These are phyloP conservation scores for Ilex paraguariensis DNA, from an alignment of 305 asterid genomes.

Conservation along the genomic window DNA sequence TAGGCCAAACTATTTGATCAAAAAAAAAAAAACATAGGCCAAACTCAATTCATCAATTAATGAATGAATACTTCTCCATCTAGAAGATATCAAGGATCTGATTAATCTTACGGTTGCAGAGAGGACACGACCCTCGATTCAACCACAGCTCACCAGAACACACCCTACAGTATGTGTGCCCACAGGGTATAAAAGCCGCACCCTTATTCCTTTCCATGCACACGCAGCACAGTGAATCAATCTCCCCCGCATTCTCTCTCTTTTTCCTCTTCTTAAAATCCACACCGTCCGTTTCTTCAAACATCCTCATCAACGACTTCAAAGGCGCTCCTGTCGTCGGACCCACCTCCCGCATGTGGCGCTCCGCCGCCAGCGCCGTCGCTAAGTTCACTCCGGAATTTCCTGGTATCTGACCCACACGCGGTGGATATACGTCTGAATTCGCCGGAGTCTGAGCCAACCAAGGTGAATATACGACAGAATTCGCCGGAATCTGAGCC, in stretches of 20 bases:
- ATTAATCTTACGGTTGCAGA: background rate
- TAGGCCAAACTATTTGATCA: background rate
- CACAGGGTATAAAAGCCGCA: background rate
- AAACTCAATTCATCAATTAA: too few species aligned
- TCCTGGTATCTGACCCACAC: too few species aligned
- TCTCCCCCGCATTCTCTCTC: background rate
- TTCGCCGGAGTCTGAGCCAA: too few species aligned
- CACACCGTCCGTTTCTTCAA: background rate
- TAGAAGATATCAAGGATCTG: background rate
- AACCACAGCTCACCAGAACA: background rate
- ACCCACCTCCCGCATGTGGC: background rate
- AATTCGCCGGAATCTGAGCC: too few species aligned
- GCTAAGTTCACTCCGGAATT: background rate
- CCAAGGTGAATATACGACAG: too few species aligned
- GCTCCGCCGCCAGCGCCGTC: background rate
- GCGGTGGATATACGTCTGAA: too few species aligned
- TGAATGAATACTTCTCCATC: background rate
- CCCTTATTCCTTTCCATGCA: background rate
- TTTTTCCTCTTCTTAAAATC: background rate
- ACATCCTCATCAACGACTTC: background rate
- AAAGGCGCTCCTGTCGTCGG: background rate
- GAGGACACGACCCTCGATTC: background rate
- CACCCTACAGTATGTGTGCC: background rate
- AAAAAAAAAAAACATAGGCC: too few species aligned
- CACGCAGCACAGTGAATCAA: background rate